These are phyloP conservation scores for Cyathus olla DNA, from an alignment of 1,284 basidiomycete genomes.

Conservation along the genomic window DNA sequence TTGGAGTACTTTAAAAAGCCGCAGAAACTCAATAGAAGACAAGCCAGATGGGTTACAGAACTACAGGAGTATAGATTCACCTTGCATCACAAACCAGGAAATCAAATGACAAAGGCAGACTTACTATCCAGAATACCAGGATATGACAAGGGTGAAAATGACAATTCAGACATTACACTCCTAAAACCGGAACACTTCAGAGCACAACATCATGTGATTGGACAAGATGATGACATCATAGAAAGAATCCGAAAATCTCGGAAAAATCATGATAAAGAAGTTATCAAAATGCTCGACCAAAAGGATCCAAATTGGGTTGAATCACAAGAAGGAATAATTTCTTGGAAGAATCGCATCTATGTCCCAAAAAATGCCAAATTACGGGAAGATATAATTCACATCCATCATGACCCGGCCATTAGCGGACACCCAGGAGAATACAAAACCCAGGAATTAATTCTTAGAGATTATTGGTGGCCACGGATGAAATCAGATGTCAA, in stretches of 20 bases:
- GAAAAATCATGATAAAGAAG: background rate
- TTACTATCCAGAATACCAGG: background rate
- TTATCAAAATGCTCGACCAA: no score
- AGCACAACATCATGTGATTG: background rate
- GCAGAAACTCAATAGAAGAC: slow-evolving; percentile 35
- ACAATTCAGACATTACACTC: background rate
- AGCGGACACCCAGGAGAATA: slow-evolving; percentile 19
- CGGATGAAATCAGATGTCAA: slow-evolving; percentile 21
- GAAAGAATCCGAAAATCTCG: background rate
- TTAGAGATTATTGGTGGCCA: slow-evolving; percentile 39
- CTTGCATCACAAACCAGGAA: slow-evolving; percentile 38
- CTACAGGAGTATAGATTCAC: slow-evolving; percentile 29
- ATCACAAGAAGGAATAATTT: background rate
- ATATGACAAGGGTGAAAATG: background rate
- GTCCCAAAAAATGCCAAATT: slow-evolving; percentile 6
- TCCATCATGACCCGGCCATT: background rate
- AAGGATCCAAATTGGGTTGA: background rate
- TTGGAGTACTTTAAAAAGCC: slow-evolving; percentile 42
- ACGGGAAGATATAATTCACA: slow-evolving; percentile 13
- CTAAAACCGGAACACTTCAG: slow-evolving; percentile 1
- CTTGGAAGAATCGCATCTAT: background rate
- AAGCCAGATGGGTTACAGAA: slow-evolving; percentile 45
- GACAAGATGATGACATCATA: background rate
- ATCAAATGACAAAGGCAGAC: slow-evolving; percentile 2
- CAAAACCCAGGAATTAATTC: slow-evolving; percentile 20